Conservation (phyloP, 2,329 filamentous ascomycete genomes). For the Fonsecaea nubica region DNA sequence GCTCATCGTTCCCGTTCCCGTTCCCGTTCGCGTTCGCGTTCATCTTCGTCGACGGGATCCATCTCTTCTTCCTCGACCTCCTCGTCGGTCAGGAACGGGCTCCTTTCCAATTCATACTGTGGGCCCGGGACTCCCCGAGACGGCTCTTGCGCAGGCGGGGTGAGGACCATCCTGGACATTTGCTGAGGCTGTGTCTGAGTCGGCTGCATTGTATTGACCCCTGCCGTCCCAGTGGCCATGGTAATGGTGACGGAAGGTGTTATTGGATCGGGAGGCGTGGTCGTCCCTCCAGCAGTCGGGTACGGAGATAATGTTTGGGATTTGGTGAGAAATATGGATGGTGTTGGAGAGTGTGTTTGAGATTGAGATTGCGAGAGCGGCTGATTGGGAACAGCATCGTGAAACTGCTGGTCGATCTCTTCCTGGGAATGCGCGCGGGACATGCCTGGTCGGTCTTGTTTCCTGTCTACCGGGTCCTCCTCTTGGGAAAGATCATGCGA, state of each 20-base stretch:
- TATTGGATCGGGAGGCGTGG: constrained; percentile 6
- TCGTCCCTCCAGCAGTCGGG: constrained; percentile 7
- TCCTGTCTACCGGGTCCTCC: background rate
- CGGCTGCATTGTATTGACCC: background rate
- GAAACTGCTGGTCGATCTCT: constrained; percentile 28
- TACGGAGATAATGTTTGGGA: constrained; percentile 11
- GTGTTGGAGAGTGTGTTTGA: constrained; percentile 5
- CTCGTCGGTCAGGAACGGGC: constrained; percentile 40
- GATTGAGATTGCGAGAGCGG: constrained; percentile 8
- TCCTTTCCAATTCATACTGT: constrained; percentile 36
- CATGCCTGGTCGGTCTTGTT: constrained; percentile 6
- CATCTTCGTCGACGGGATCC: constrained; percentile 10
- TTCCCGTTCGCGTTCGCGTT: background rate
- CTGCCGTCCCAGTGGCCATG: background rate
- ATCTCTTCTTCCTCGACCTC: constrained; percentile 29
- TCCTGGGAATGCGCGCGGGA: constrained; percentile 24
- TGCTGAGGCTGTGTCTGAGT: background rate
- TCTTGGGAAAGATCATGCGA: background rate
- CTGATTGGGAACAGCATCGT: constrained; percentile 27
- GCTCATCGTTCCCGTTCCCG: background rate
- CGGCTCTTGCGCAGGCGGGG: constrained; percentile 37
- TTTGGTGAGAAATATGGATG: constrained; percentile 6
- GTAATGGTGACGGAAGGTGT: background rate
- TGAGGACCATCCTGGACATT: constrained; percentile 32
- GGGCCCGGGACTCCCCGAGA: constrained; percentile 37